These are phyloP conservation scores for Cystobasidium ongulense DNA, from an alignment of 768 basidiomycete species.

Conservation along the genomic window DNA sequence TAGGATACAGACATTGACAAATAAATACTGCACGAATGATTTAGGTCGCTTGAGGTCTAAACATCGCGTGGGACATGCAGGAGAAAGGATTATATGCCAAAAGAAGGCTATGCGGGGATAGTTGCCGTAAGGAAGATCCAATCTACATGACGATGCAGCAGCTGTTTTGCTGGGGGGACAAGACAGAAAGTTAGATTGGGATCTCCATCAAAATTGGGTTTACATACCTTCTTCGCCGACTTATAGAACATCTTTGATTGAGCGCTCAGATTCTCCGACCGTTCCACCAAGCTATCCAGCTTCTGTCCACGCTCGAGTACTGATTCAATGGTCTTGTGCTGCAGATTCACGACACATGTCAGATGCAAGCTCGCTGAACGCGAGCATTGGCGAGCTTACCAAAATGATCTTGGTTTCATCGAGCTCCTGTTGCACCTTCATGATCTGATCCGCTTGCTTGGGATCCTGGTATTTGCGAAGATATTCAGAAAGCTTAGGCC, in stretches of 20 bases:
- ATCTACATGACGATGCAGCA: slow-evolving; percentile 65
- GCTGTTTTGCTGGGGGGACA: slow-evolving; percentile 68
- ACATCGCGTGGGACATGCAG: background rate
- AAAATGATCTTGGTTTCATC: slow-evolving; percentile 99
- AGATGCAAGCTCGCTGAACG: background rate
- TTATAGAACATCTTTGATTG: slow-evolving; percentile 99
- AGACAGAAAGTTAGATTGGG: too few relatives aligned
- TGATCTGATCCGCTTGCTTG: slow-evolving; percentile 90
- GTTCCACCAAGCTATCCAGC: slow-evolving; percentile 86
- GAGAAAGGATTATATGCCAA: background rate
- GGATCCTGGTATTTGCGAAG: slow-evolving; percentile 93
- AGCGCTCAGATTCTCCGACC: slow-evolving; percentile 79
- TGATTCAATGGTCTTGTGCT: slow-evolving; percentile 99
- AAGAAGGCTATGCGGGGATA: background rate
- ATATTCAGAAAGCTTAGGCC: slow-evolving; percentile 67
- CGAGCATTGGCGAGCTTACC: slow-evolving; percentile 51
- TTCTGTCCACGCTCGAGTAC: slow-evolving; percentile 94
- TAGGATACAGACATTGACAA: background rate
- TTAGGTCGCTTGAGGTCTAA: background rate
- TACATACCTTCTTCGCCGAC: slow-evolving; percentile 88
- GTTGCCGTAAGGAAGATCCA: background rate
- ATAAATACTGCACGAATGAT: background rate
- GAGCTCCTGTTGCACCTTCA: slow-evolving; percentile 94
- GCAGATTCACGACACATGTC: slow-evolving; percentile 11
- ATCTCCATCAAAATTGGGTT: background rate